Conservation (phyloP, 768 basidiomycete genomes). For the Megacollybia marginata region DNA sequence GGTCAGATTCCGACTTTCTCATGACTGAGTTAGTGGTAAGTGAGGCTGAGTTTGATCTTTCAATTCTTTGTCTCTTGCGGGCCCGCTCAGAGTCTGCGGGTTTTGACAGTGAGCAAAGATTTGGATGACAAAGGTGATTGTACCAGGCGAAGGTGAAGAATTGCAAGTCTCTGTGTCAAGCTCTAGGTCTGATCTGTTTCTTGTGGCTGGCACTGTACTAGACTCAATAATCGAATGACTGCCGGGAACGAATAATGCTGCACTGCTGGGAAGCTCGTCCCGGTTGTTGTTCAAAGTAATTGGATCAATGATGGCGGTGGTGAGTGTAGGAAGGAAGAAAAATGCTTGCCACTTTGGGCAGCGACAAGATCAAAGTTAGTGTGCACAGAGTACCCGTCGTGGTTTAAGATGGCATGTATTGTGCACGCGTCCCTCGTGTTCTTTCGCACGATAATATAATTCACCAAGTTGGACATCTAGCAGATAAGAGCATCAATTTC, state of each 20-base stretch:
- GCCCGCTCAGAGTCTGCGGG: constrained; percentile 48
- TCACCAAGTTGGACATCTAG: too few relatives aligned
- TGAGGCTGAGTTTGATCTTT: constrained; percentile 22
- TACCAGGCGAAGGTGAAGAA: constrained; percentile 27
- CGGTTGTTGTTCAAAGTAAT: constrained; percentile 48
- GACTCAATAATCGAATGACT: constrained; percentile 10
- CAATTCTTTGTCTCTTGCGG: constrained; percentile 66
- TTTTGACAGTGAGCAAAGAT: constrained; percentile 1
- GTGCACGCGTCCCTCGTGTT: too few relatives aligned
- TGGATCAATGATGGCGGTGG: constrained; percentile 56
- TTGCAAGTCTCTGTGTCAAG: constrained; percentile 16
- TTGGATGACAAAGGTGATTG: constrained; percentile 9
- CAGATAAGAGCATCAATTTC: too few relatives aligned
- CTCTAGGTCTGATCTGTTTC: constrained; percentile 35
- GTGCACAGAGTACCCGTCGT: constrained; percentile 1
- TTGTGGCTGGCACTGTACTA: constrained; percentile 59
- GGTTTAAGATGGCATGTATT: not conserved
- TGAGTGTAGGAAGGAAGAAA: not conserved
- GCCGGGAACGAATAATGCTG: constrained; percentile 18
- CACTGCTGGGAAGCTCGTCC: constrained; percentile 48
- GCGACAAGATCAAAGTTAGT: too few relatives aligned
- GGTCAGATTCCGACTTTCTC: constrained; percentile 45
- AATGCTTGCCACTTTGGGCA: not conserved
- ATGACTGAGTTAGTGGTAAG: constrained; percentile 29
- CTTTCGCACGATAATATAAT: too few relatives aligned